Percentiles rank a stretch among this genome's conserved stretches.
phyloP scores from a whole-genome alignment of 306 rosid species.

The Acmispon strigosus region DNA sequence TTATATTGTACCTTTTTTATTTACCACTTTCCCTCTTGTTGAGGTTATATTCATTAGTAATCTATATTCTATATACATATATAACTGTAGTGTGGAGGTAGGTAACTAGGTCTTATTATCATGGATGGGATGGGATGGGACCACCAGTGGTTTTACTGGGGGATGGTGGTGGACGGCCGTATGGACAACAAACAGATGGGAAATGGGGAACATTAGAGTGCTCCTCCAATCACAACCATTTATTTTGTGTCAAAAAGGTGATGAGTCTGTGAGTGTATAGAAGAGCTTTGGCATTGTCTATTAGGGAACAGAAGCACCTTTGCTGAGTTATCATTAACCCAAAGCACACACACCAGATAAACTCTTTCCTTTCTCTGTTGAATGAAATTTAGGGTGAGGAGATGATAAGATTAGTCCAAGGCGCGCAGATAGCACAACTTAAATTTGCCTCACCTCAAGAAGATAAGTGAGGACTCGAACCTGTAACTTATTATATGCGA shows the following conservation, averaged over 20 bases:
- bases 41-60: conserved; percentile 4
- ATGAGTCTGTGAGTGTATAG: conserved; percentile 21
- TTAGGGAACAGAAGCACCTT: conserved; percentile 8
- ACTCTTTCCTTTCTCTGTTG: background rate
- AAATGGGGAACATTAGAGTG: conserved; percentile 59
- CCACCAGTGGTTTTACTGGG: conserved; percentile 44
- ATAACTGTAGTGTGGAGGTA: conserved; percentile 17
- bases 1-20: background rate
- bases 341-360: background rate
- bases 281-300: conserved; percentile 28
- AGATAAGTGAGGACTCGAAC: no score
- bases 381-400: no score
- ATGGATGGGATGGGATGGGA: conserved; percentile 37
- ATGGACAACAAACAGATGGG: conserved; percentile 81
- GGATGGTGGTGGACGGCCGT: conserved; percentile 38
- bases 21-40: background rate
- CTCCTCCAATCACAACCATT: conserved; percentile 57
- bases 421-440: no score
- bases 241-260: conserved; percentile 42
- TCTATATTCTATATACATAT: background rate
- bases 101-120: conserved; percentile 20
- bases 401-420: no score
- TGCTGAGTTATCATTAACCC: conserved; percentile 18
- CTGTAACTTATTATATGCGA: no score
- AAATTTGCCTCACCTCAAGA: no score